Base-by-base conservation (phyloP, 1,139 yeast genomes). In the Zygosaccharomyces sapae region DNA sequence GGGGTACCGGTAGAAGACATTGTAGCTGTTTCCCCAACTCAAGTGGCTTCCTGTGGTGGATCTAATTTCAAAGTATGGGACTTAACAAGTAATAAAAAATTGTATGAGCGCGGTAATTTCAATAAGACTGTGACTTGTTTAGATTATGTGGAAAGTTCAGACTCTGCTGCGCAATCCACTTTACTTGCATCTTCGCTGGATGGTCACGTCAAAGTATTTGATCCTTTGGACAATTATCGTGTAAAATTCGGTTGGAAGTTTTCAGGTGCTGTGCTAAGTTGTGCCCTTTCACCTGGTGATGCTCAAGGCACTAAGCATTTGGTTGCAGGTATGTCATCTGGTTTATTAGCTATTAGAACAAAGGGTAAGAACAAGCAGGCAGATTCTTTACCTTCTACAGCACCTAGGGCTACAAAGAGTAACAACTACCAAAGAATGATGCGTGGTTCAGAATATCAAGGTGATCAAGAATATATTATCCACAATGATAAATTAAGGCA, bases 231-330 rank as follows among this genome's bases (percentile, higher is more conserved):
- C 22, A 72, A 84, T 41, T 92, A 95, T 90, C 86, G 85, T 51
- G 96, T 90, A 53, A 86, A 85, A 65, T 92, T 89, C 66, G 97
- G 97, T 38, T 92, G 97, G 97, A 90, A 90, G 67, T 90, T 86
- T 62, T 96, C 96, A 35, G 89, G 94, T 12, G 95, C 95, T 38
- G 96, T 92, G 0, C 73, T 92, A 56, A 76, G 89, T 58, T 83
- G 95, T 64, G 97, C 90, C 5, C 85, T 90, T 8, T 86, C 96
- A 7, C 97, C 97, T 18, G 81, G 83, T 52, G 83, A 56, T 44
- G 61, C 65, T 8, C 59, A 57, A 46, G 65, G 66, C 33, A 63
- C 63, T 44, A 86, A 86, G 69, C 97, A 92, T 71, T 77, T 92
- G 55, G 97, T 87, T 33, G 87, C 95, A n/a, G 98, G 98, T 46